Evolutionary conservation across 768 basidiomycete species (phyloP).

Genomic region (Mycena olivaceomarginata): DNA sequence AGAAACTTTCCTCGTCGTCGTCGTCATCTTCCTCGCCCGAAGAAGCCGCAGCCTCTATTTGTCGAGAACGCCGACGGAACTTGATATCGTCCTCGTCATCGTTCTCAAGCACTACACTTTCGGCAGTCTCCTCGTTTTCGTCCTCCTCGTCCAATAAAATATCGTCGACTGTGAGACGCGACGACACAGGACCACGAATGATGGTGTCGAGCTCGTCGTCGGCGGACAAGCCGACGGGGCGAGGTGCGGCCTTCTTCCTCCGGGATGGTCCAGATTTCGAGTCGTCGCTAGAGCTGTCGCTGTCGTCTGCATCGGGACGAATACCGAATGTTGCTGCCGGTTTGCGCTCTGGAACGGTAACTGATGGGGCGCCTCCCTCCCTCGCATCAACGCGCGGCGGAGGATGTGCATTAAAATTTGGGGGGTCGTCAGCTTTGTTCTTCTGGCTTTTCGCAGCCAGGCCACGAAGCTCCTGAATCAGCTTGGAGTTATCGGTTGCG

Average conservation of each 20-base stretch:
- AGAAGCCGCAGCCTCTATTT: constrained; percentile 56
- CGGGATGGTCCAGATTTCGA: constrained; percentile 29
- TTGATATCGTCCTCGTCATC: constrained; percentile 36
- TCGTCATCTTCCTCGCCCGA: constrained; percentile 65
- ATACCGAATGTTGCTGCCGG: constrained; percentile 14
- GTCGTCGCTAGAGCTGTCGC: constrained; percentile 32
- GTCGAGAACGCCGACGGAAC: constrained; percentile 51
- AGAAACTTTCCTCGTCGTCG: constrained; percentile 60
- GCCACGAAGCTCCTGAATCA: constrained; percentile 65
- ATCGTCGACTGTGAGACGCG: constrained; percentile 53
- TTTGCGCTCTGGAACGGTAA: constrained; percentile 18
- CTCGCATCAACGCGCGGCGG: constrained; percentile 13
- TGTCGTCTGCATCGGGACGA: constrained; percentile 10
- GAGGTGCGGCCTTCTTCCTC: constrained; percentile 16
- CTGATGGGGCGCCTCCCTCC: constrained; percentile 27
- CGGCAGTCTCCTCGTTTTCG: constrained; percentile 3
- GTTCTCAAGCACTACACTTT: constrained; percentile 42
- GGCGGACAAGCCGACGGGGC: background rate
- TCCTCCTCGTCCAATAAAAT: constrained; percentile 38
- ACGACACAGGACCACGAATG: constrained; percentile 61
- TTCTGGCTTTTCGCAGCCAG: constrained; percentile 55
- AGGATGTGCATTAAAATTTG: constrained; percentile 38
- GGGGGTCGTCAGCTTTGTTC: constrained; percentile 36
- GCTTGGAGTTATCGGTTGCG: constrained; percentile 45
- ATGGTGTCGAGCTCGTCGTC: constrained; percentile 60